A percentile compares a stretch with the other conserved stretches of the same genome.
phyloP scores from a whole-genome alignment of 2,329 filamentous ascomycete species.

The Zalaria obscura region DNA sequence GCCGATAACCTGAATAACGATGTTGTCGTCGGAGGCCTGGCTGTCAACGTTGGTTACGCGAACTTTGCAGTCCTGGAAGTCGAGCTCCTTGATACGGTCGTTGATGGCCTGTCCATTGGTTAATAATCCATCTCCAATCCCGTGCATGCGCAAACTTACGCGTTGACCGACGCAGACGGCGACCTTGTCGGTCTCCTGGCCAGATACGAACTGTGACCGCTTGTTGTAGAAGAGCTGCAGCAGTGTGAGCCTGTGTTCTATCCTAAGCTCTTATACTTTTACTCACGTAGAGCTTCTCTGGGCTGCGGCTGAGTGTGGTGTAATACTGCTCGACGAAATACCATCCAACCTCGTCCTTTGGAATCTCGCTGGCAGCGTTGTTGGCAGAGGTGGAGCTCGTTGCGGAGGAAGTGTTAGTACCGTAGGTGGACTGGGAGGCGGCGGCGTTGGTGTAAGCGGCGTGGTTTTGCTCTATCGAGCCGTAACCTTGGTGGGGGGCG shows the following conservation, averaged over 20 bases:
- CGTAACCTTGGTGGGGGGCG: constrained; percentile 26
- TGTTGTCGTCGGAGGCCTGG: constrained; percentile 81
- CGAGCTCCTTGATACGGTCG: constrained; percentile 82
- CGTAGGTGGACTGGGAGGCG: constrained; percentile 11
- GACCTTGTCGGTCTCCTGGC: constrained; percentile 77
- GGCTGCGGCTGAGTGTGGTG: constrained; percentile 85
- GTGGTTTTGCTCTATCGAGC: constrained; percentile 17
- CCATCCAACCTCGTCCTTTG: constrained; percentile 95
- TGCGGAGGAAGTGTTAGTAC: constrained; percentile 2
- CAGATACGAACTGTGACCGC: constrained; percentile 86
- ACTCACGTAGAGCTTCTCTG: constrained; percentile 71
- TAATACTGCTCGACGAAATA: constrained; percentile 99
- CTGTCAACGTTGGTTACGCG: constrained; percentile 96
- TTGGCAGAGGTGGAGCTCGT: constrained; percentile 9
- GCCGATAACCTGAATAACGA: constrained; percentile 95
- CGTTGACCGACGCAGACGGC: constrained; percentile 75
- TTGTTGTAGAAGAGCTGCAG: constrained; percentile 80
- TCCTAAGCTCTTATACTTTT: not conserved
- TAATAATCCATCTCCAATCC: constrained; percentile 6
- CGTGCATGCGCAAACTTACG: constrained; percentile 39
- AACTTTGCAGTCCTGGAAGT: constrained; percentile 96
- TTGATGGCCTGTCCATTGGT: constrained; percentile 57
- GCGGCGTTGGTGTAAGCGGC: constrained; percentile 15
- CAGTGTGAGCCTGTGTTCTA: constrained; percentile 1
- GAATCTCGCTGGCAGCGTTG: constrained; percentile 27